Base-by-base conservation (phyloP, 768 basidiomycete genomes). In the Lanmaoa pseudosensibilis region DNA sequence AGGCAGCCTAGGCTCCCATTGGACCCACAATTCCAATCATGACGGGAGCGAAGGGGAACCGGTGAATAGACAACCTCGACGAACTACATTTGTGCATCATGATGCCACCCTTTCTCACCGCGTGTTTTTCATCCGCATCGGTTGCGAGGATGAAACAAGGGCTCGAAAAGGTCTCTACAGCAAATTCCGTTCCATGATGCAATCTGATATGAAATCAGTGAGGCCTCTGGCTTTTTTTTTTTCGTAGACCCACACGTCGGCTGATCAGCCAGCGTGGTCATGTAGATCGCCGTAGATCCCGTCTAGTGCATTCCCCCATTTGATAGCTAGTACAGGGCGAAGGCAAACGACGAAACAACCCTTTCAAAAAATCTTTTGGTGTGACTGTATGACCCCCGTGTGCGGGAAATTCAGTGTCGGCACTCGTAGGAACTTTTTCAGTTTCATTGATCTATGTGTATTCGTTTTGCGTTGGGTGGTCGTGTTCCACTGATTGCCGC, bases 61-160 rank as follows among this genome's bases (percentile, higher is more conserved):
- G 19, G 50, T 30, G 50, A 40, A 49, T 23, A 46, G n/a, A 32
- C 30, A 30, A 23, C 21, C 2, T 30, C 38, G 23, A 33, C 16
- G 19, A 27, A 16, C 36, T 18, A 23, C 48, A 18, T 12, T 18
- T 23, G 15, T 27, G 36, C 11, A 13, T n/a, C n/a, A n/a, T n/a
- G n/a, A n/a, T 10, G n/a, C 23, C 33, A 13, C 61, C 39, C 38
- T 33, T 55, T 54, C 41, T 46, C 48, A 39, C 52, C 56, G 49
- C 50, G 25, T 48, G 52, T 55, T 54, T 54, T 48, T 53, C 40
- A 44, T 46, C 45, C 55, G 27, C 40, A 39, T 50, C 47, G 45
- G 55, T 44, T 59, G 57, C 39, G 55, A 47, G 52, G 39, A 45
- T 62, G 63, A 68, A 67, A 67, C 62, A 54, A 52, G 65, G 61